These are phyloP conservation scores for Pichia manshurica DNA, from an alignment of 805 yeast species.

Conservation along the genomic window DNA sequence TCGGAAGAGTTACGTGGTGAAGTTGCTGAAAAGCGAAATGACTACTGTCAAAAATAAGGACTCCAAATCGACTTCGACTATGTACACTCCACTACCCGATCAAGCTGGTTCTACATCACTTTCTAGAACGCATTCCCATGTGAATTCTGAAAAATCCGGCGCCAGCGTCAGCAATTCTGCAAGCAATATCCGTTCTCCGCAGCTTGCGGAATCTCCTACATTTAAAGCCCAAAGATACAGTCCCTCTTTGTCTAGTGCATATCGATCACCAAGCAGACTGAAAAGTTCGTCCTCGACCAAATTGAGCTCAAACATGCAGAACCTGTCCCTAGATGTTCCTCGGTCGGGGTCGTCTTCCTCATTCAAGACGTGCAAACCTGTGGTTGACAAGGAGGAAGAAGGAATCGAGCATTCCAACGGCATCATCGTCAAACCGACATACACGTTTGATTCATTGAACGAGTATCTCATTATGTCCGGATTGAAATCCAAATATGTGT, in stretches of 20 bases:
- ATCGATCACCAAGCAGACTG: background rate
- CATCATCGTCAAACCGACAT: conserved; percentile 1
- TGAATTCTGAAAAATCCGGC: too few species aligned
- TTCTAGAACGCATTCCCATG: too few species aligned
- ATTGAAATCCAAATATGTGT: conserved; percentile 9
- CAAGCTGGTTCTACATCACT: too few species aligned
- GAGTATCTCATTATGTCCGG: conserved; percentile 25
- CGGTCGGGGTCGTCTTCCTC: background rate
- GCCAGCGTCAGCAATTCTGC: background rate
- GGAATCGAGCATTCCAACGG: background rate
- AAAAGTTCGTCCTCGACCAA: background rate
- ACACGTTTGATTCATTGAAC: conserved; percentile 21
- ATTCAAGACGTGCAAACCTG: background rate
- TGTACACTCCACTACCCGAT: too few species aligned
- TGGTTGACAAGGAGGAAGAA: background rate
- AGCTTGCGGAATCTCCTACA: background rate
- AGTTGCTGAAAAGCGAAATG: conserved; percentile 9
- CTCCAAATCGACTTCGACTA: too few species aligned
- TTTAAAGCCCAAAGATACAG: background rate
- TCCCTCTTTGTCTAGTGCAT: background rate
- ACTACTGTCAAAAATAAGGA: too few species aligned
- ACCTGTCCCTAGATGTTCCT: background rate
- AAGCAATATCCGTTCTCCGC: background rate
- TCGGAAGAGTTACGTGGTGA: conserved; percentile 8
- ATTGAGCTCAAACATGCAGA: background rate